Percentiles rank a stretch among this genome's conserved stretches.
Conservation (phyloP, 768 basidiomycete species). For the Mycena galopus region DNA sequence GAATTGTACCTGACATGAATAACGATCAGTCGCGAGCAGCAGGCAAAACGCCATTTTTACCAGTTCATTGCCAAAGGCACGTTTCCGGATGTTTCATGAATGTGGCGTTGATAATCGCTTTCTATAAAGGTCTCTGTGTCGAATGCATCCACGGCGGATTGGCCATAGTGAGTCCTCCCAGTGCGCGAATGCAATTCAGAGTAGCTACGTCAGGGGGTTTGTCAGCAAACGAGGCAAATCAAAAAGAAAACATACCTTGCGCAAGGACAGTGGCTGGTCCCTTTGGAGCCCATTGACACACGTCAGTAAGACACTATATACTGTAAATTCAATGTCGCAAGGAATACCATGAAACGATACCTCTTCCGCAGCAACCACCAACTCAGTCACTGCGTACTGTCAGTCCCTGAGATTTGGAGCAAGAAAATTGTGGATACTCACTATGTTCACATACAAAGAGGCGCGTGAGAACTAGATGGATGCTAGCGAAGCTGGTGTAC, state of each 20-base stretch:
- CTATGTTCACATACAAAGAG: constrained; percentile 74
- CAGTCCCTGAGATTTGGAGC: constrained; percentile 10
- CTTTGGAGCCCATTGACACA: constrained; percentile 67
- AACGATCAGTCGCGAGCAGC: background rate
- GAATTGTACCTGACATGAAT: constrained; percentile 66
- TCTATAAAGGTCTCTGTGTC: constrained; percentile 74
- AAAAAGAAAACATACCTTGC: constrained; percentile 54
- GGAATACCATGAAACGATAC: constrained; percentile 47
- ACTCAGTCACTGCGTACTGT: constrained; percentile 63
- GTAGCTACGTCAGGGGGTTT: constrained; percentile 36
- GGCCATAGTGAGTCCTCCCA: constrained; percentile 71
- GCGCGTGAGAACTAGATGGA: constrained; percentile 66
- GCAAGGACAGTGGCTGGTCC: constrained; percentile 67
- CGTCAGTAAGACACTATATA: constrained; percentile 66
- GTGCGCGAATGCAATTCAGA: constrained; percentile 73
- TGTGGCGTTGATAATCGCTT: constrained; percentile 60
- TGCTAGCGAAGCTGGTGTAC: constrained; percentile 71
- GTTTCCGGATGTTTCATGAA: constrained; percentile 61
- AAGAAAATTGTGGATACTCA: constrained; percentile 47
- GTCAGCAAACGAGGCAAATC: background rate
- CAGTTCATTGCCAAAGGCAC: constrained; percentile 69
- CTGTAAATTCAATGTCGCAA: constrained; percentile 5
- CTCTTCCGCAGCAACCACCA: constrained; percentile 71
- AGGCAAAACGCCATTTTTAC: constrained; percentile 49
- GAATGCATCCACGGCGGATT: constrained; percentile 66